Evolutionary conservation across 1,284 basidiomycete species (phyloP).

Genomic region (Exsudoporus floridanus): DNA sequence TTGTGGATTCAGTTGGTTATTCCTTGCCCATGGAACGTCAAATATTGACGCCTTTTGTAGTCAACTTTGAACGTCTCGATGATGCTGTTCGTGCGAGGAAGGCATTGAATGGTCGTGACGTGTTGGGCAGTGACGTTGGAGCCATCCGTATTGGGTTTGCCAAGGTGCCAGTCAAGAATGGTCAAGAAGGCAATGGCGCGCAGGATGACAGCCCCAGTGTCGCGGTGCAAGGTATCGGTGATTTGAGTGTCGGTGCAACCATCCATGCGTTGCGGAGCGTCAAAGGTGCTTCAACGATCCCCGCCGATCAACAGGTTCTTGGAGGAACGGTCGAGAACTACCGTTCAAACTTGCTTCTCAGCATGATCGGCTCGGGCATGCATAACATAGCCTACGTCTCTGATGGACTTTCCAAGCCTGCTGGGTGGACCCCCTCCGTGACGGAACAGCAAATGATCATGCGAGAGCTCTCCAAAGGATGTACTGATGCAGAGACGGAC

Average conservation of each 20-base stretch:
- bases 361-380: constrained; percentile 84
- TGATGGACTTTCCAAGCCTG: constrained; percentile 57
- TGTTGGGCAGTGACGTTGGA: constrained; percentile 92
- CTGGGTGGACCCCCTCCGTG: constrained; percentile 65
- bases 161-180: constrained; percentile 88
- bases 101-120: constrained; percentile 91
- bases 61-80: constrained; percentile 97
- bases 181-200: constrained; percentile 60
- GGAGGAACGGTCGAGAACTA: constrained; percentile 93
- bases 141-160: constrained; percentile 96
- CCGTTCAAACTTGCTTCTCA: constrained; percentile 85
- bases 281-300: constrained; percentile 83
- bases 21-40: not conserved
- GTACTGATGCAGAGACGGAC: constrained; percentile 76
- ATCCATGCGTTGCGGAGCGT: constrained; percentile 83
- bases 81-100: constrained; percentile 95
- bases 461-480: constrained; percentile 83
- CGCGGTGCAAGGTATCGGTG: constrained; percentile 75
- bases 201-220: constrained; percentile 62
- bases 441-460: constrained; percentile 96
- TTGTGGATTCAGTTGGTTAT: constrained; percentile 82
- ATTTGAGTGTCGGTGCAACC: constrained; percentile 78
- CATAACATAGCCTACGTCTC: constrained; percentile 57
- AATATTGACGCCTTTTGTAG: constrained; percentile 36
- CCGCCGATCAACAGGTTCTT: constrained; percentile 88